A percentile compares a stretch with the other conserved stretches of the same genome.
Conservation (phyloP, 495 filamentous ascomycete genomes). For the Lindgomyces ingoldianus region DNA sequence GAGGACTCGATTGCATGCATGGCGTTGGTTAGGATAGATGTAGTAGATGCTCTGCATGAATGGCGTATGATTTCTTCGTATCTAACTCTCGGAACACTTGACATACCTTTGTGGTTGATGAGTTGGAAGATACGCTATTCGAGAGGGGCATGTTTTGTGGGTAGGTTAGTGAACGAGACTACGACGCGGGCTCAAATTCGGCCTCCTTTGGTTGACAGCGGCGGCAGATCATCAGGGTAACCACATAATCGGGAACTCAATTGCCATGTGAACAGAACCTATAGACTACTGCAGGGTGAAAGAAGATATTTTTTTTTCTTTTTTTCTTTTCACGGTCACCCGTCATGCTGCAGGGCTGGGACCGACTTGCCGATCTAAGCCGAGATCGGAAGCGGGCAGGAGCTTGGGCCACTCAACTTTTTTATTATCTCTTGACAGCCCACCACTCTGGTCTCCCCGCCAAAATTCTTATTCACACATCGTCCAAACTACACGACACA, state of each 20-base stretch:
- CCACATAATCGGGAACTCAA: not conserved
- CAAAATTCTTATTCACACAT: not conserved
- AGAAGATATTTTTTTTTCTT: slow-evolving; percentile 20
- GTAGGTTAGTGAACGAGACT: too few species aligned
- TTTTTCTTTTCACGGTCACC: slow-evolving; percentile 22
- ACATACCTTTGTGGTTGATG: too few species aligned
- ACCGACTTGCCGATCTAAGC: slow-evolving; percentile 1
- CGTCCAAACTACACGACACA: not conserved
- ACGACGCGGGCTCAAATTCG: too few species aligned
- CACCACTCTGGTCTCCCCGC: not conserved
- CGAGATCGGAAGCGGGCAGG: slow-evolving; percentile 15
- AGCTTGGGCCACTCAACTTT: slow-evolving; percentile 30
- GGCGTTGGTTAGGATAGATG: slow-evolving; percentile 12
- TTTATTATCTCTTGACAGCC: slow-evolving; percentile 6
- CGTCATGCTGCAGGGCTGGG: slow-evolving; percentile 22
- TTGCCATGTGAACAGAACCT: not conserved
- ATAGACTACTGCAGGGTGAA: not conserved
- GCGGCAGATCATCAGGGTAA: too few species aligned
- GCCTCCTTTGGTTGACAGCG: too few species aligned
- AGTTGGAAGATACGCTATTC: too few species aligned
- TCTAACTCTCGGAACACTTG: too few species aligned
- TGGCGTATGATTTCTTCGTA: not conserved
- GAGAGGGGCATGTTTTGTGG: too few species aligned
- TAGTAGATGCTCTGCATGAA: slow-evolving; percentile 13
- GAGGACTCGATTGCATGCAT: slow-evolving; percentile 16